phyloP scores from a whole-genome alignment of 148 eudicot species.

The Camellia sinensis region DNA sequence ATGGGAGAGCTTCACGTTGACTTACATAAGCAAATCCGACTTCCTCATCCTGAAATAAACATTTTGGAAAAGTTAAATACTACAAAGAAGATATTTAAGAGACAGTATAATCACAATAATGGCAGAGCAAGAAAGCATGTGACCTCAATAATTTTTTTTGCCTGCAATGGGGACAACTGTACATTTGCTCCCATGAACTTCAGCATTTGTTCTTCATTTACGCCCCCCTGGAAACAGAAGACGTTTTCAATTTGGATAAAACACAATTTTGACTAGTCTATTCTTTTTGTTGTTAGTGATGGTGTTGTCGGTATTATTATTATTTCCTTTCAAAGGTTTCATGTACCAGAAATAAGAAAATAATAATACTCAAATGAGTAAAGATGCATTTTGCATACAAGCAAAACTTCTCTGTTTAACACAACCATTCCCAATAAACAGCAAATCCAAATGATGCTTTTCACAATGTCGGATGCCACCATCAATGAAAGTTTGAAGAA shows the following conservation, averaged over 20 bases:
- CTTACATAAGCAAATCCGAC: slow-evolving; percentile 89
- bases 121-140: slow-evolving; percentile 6
- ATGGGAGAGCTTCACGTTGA: slow-evolving; percentile 88
- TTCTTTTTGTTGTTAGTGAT: neutral
- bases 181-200: slow-evolving; percentile 92
- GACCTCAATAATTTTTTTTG: slow-evolving; percentile 89
- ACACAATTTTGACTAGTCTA: neutral
- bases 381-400: neutral
- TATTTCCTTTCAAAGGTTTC: neutral
- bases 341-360: neutral
- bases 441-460: neutral
- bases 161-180: slow-evolving; percentile 63
- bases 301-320: neutral
- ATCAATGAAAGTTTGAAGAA: neutral
- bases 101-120: neutral
- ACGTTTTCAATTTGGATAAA: neutral
- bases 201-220: slow-evolving; percentile 96
- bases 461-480: neutral
- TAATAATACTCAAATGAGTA: neutral
- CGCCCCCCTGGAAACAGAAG: slow-evolving; percentile 63
- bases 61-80: slow-evolving; percentile 18
- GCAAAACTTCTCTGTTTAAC: neutral
- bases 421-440: neutral
- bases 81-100: neutral
- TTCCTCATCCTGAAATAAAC: slow-evolving; percentile 61